These are phyloP conservation scores for Trypanosoma grayi DNA, from an alignment of 208 protist genomes.

Conservation along the genomic window DNA sequence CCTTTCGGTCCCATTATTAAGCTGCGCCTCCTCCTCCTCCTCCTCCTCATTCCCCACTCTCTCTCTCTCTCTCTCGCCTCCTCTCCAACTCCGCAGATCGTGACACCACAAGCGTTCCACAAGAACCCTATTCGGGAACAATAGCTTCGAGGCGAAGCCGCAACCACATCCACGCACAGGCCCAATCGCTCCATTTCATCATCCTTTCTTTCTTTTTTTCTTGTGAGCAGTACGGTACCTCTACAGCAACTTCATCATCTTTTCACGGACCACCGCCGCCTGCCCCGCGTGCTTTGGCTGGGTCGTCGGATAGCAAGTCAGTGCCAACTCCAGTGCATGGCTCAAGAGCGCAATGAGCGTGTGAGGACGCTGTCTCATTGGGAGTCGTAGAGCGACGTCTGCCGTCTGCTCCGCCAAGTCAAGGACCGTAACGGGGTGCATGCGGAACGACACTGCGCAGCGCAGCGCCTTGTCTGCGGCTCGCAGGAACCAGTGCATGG, in stretches of 20 bases:
- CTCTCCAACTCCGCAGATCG: too few species aligned
- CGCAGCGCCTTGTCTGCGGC: conserved; percentile 41
- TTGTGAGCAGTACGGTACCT: neutral
- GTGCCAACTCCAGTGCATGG: conserved; percentile 45
- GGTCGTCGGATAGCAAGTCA: conserved; percentile 14
- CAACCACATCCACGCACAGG: too few species aligned
- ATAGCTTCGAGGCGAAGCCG: too few species aligned
- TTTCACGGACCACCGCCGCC: conserved; percentile 38
- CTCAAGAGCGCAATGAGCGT: conserved; percentile 49
- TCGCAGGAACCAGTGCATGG: conserved; percentile 27
- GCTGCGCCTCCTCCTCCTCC: too few species aligned
- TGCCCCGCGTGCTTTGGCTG: conserved; percentile 13
- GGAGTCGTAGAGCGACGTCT: conserved; percentile 22
- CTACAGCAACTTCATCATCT: conserved; percentile 47
- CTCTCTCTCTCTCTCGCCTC: too few species aligned
- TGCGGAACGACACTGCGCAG: conserved; percentile 35
- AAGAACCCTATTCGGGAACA: too few species aligned
- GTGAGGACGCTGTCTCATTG: conserved; percentile 4
- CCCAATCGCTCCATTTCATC: too few species aligned
- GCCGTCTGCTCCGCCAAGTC: conserved; percentile 49
- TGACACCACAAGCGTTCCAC: too few species aligned
- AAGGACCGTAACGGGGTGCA: conserved; percentile 51
- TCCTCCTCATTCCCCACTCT: too few species aligned
- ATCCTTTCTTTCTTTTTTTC: conserved; percentile 12
- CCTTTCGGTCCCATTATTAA: too few species aligned